Percentiles rank a stretch among this genome's conserved stretches.
Conservation (phyloP, 345 rosid species). For the Aquilaria yunnanensis region DNA sequence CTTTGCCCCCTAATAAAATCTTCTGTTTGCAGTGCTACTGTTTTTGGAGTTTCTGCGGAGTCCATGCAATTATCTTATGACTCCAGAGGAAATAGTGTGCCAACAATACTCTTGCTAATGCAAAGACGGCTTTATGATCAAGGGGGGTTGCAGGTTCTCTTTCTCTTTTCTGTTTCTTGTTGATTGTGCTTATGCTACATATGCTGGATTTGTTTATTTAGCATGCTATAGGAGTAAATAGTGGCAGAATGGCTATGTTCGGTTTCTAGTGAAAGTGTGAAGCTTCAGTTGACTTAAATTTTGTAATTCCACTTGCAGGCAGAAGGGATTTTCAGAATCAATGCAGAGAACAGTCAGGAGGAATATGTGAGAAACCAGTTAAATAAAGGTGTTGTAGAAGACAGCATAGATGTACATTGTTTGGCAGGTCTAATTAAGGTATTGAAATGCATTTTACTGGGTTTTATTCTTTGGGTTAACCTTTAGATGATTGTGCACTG, state of each 20-base stretch:
- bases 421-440: constrained; percentile 73
- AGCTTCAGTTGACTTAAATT: constrained; percentile 1
- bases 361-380: constrained; percentile 83
- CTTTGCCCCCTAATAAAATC: background rate
- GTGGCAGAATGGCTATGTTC: background rate
- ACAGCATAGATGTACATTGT: constrained; percentile 76
- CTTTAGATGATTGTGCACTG: background rate
- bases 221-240: too few relatives aligned
- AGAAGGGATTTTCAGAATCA: constrained; percentile 90
- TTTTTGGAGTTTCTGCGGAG: constrained; percentile 93
- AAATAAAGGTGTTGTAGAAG: constrained; percentile 69
- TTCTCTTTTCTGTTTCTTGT: background rate
- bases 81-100: constrained; percentile 85
- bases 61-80: constrained; percentile 94
- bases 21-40: constrained; percentile 60
- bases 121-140: constrained; percentile 73
- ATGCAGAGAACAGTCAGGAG: constrained; percentile 81
- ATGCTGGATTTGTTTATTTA: background rate
- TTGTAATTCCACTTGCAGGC: constrained; percentile 31
- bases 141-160: constrained; percentile 79
- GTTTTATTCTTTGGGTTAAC: constrained; percentile 4
- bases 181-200: background rate
- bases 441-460: constrained; percentile 1
- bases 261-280: background rate
- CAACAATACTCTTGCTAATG: constrained; percentile 81